Base-by-base conservation (phyloP, 2,329 filamentous ascomycete species). In the Ramularia endophylla region DNA sequence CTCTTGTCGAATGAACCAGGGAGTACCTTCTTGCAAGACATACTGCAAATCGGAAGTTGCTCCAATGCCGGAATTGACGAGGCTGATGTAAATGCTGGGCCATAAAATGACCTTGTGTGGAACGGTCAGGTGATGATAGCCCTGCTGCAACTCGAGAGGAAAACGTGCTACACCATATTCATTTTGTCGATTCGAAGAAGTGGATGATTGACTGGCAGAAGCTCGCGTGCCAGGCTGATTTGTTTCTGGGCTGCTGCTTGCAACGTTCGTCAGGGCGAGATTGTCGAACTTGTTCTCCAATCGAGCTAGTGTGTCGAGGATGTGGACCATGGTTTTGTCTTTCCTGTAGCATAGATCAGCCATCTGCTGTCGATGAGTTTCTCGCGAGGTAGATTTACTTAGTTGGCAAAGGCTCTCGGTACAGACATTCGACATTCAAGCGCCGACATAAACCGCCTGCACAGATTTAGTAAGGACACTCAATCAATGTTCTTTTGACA, bases 271-370 rank as follows among this genome's bases (percentile, higher is more conserved):
- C 4, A 61, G 37, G 5, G 55, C 46, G 4, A 63, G 47, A 27
- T 54, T 61, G 60, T 80, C 75, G 48, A 80, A 68, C 57, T 79
- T 80, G 39, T 57, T 66, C 55, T 80, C 75, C 32, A 80, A 62
- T 39, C 62, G 66, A 47, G 71, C 74, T 38, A 80, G 63, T 8
- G 71, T 67, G 35, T 79, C 74, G 20, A 80, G 64, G 39, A 81
- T 80, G 53, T 81, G 74, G 30, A 77, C 69, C 51, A 80, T 65
- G 2, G 76, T 80, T 60, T 76, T 79, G 57, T 81, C 77, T 61
- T 81, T 81, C 56, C 76, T 80, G 53, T 25, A n/a, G n/a, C 11
- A 9, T n/a, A 13, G 22, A 30, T 13, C 11, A 38, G 15, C 30
- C 12, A 32, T 32, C 12, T 9, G 30, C 30, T n/a, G n/a, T 18